phyloP scores from a whole-genome alignment of 441 rosid genomes.

The Populus trichocarpa region DNA sequence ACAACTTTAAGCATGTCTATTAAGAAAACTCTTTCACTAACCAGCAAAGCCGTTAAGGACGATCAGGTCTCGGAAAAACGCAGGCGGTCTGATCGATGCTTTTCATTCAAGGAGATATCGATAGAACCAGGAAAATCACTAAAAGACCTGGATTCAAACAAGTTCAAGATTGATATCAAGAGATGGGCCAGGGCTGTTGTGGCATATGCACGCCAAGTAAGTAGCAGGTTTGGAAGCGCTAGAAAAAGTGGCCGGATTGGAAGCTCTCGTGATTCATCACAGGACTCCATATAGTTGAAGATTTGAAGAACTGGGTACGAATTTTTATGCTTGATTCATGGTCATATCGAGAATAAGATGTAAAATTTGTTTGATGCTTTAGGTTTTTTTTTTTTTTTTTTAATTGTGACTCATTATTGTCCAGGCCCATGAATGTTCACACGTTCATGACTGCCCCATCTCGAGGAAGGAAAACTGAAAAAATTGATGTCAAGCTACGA shows the following conservation, averaged over 20 bases:
- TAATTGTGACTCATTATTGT: too few species aligned
- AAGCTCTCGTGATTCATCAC: constrained; percentile 11
- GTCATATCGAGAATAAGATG: too few species aligned
- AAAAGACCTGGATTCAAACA: constrained; percentile 49
- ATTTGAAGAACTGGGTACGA: background rate
- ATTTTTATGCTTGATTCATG: too few species aligned
- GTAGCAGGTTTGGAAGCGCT: constrained; percentile 42
- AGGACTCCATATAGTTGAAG: background rate
- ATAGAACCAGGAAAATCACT: constrained; percentile 44
- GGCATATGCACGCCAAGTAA: constrained; percentile 74
- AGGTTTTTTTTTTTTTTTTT: too few species aligned
- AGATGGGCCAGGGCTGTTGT: constrained; percentile 89
- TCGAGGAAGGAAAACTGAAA: too few species aligned
- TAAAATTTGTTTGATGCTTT: too few species aligned
- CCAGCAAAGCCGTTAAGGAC: background rate
- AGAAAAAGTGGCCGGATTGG: constrained; percentile 14
- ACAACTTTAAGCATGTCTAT: constrained; percentile 21
- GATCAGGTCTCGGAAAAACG: constrained; percentile 11
- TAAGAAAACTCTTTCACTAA: constrained; percentile 16
- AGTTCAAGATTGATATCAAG: constrained; percentile 62
- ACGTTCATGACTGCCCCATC: too few species aligned
- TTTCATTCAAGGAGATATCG: constrained; percentile 47
- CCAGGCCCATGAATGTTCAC: too few species aligned
- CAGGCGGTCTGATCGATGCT: constrained; percentile 27
- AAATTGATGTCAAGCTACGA: too few species aligned